Conservation (phyloP, 1,139 yeast species). For the Sugiyamaella grinbergsii region DNA sequence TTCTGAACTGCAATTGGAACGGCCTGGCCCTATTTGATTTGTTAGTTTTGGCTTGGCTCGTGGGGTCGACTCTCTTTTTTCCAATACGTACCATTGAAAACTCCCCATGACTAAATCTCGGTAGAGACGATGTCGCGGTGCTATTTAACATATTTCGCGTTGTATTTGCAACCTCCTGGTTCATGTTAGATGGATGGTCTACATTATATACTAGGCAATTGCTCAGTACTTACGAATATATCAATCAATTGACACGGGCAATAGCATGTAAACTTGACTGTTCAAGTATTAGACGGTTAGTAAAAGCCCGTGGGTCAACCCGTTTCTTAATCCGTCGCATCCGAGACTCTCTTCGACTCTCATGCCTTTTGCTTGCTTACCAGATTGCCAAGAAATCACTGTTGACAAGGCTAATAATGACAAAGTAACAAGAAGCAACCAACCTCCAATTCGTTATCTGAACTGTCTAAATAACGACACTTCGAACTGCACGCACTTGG, state of each 20-base stretch:
- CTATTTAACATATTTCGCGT: conserved; percentile 1
- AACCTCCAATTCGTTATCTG: too few species aligned
- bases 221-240: background rate
- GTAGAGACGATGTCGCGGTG: background rate
- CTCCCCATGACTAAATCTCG: conserved; percentile 9
- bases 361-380: too few species aligned
- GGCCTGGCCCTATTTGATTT: conserved; percentile 8
- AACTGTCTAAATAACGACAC: too few species aligned
- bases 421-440: background rate
- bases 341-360: too few species aligned
- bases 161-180: background rate
- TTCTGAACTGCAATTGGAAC: conserved; percentile 28
- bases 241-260: too few species aligned
- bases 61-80: background rate
- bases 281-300: too few species aligned
- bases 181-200: background rate
- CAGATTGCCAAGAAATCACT: background rate
- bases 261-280: too few species aligned
- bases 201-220: background rate
- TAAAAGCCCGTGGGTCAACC: too few species aligned
- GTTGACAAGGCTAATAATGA: background rate
- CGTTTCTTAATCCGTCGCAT: too few species aligned
- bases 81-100: conserved; percentile 14
- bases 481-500: too few species aligned
- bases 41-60: conserved; percentile 12